A percentile compares a stretch with the other conserved stretches of the same genome.
Conservation (phyloP, 2,329 filamentous ascomycete species). For the Beauveria brongniartii region DNA sequence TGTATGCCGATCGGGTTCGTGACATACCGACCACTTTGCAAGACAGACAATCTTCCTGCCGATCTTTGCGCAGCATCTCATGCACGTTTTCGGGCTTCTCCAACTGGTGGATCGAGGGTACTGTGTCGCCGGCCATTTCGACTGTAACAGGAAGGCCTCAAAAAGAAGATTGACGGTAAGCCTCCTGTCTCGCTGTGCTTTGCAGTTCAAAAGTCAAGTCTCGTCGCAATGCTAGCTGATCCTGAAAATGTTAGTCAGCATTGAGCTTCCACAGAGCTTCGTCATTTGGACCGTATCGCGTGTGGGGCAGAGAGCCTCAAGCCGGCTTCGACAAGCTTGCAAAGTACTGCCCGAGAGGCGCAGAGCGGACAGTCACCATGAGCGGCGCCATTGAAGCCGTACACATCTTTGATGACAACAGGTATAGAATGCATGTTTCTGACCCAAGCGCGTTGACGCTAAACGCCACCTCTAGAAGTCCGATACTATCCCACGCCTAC, state of each 20-base stretch:
- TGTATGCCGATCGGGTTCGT: background rate
- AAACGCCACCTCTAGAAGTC: constrained; percentile 49
- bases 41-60: constrained; percentile 58
- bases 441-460: constrained; percentile 15
- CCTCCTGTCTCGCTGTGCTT: background rate
- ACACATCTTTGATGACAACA: constrained; percentile 94
- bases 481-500: constrained; percentile 85
- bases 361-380: constrained; percentile 45
- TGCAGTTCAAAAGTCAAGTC: background rate
- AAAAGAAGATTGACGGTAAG: background rate
- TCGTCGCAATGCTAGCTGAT: background rate
- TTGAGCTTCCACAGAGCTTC: constrained; percentile 1
- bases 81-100: constrained; percentile 56
- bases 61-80: constrained; percentile 46
- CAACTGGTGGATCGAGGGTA: constrained; percentile 43
- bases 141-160: background rate
- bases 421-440: constrained; percentile 41
- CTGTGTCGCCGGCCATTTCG: constrained; percentile 27
- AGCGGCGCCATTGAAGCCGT: constrained; percentile 86
- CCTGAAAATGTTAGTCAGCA: constrained; percentile 9
- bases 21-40: constrained; percentile 63
- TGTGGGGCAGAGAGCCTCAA: constrained; percentile 5
- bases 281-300: constrained; percentile 4
- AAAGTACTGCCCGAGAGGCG: constrained; percentile 1
- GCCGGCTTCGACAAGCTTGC: background rate